Conservation (phyloP, 2,329 filamentous ascomycete genomes). For the Aaosphaeria pasadenensis region DNA sequence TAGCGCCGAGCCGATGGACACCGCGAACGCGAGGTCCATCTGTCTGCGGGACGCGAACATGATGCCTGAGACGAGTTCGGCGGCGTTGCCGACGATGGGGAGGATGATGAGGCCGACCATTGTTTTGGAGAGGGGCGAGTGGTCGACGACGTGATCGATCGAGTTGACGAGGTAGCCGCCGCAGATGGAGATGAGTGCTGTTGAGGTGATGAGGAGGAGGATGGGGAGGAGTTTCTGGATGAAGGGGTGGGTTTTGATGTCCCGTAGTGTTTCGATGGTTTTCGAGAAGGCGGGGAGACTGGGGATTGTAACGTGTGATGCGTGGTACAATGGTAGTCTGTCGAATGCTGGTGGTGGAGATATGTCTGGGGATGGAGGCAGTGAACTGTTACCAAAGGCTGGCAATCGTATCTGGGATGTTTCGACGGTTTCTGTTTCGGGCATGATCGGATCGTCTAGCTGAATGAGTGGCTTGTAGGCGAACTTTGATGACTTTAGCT, state of each 20-base stretch:
- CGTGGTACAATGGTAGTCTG: neutral
- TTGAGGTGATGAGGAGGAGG: constrained; percentile 56
- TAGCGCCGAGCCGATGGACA: constrained; percentile 58
- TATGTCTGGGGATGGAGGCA: neutral
- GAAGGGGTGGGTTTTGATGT: neutral
- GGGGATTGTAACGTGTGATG: neutral
- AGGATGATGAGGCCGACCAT: constrained; percentile 60
- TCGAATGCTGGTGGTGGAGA: neutral
- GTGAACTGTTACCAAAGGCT: neutral
- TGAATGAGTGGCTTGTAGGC: constrained; percentile 13
- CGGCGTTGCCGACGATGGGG: constrained; percentile 60
- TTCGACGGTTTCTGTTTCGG: constrained; percentile 3
- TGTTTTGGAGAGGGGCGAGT: constrained; percentile 49
- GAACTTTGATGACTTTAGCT: constrained; percentile 10
- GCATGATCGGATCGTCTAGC: constrained; percentile 6
- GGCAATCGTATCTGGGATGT: neutral
- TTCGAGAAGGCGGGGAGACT: neutral
- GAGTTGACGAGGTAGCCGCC: constrained; percentile 58
- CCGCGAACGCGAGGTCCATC: constrained; percentile 60
- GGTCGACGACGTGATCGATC: constrained; percentile 50
- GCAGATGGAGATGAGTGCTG: constrained; percentile 72
- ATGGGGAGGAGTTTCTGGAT: constrained; percentile 3
- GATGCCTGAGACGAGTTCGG: constrained; percentile 59
- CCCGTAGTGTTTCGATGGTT: neutral
- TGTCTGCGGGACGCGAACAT: constrained; percentile 58